A percentile compares a stretch with the other conserved stretches of the same genome.
These are phyloP conservation scores for Penicillium vulpinum DNA, from an alignment of 2,329 filamentous ascomycete species.

Conservation along the genomic window DNA sequence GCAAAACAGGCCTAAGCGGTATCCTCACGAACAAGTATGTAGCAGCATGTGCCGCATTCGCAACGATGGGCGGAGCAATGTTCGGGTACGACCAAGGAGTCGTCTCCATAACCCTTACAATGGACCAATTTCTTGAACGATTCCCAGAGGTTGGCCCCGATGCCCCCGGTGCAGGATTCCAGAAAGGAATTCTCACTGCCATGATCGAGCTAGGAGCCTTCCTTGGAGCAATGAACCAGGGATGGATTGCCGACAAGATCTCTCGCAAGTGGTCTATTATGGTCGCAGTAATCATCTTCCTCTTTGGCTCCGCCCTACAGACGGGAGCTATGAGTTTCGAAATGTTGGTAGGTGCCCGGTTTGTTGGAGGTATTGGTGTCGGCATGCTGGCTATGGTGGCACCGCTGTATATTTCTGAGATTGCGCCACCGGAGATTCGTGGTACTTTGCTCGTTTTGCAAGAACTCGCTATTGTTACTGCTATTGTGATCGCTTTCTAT, in stretches of 20 bases:
- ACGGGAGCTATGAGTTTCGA: slow-evolving; percentile 50
- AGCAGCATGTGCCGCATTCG: slow-evolving; percentile 51
- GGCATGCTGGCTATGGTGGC: slow-evolving; percentile 40
- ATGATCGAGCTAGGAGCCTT: slow-evolving; percentile 56
- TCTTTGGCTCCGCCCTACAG: slow-evolving; percentile 52
- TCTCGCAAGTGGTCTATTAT: slow-evolving; percentile 54
- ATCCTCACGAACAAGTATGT: slow-evolving; percentile 51
- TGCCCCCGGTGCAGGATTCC: slow-evolving; percentile 39
- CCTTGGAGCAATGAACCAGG: slow-evolving; percentile 45
- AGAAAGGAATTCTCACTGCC: slow-evolving; percentile 50
- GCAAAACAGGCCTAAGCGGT: slow-evolving; percentile 43
- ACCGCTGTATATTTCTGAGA: slow-evolving; percentile 38
- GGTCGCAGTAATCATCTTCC: slow-evolving; percentile 53
- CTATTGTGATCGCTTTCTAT: slow-evolving; percentile 55
- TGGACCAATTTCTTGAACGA: slow-evolving; percentile 50
- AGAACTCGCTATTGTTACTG: slow-evolving; percentile 49
- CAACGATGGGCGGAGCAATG: slow-evolving; percentile 50
- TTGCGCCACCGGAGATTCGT: slow-evolving; percentile 38
- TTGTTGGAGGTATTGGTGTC: slow-evolving; percentile 40
- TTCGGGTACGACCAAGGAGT: slow-evolving; percentile 52
- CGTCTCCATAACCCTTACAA: slow-evolving; percentile 49
- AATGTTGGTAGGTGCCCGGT: slow-evolving; percentile 52
- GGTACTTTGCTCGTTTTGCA: slow-evolving; percentile 40
- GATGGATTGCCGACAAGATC: slow-evolving; percentile 53
- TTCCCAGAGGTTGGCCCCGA: slow-evolving; percentile 46